Evolutionary conservation across 768 basidiomycete species (phyloP), one percentile per base, ranked within the genome.

Genomic region (Lepiota brunneoincarnata): DNA sequence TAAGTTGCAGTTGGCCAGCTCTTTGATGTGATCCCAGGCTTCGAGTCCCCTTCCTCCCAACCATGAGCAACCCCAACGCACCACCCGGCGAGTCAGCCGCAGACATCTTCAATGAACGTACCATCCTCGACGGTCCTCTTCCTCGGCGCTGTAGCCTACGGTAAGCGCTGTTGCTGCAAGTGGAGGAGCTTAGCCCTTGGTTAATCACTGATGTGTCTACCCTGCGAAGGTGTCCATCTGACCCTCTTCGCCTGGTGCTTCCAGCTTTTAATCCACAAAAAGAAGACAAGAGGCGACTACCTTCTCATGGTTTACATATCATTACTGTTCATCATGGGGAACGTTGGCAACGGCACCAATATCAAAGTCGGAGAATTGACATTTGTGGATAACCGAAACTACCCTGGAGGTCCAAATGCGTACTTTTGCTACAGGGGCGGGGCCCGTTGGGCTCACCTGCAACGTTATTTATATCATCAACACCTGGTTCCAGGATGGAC

Each of bases 121-220:
- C 62, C 44, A 63, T 54, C 45, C 51, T 64, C n/a, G 51, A 61
- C 37, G 63, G 63, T 14, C n/a, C 49, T 59, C 6, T 51, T 64
- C 36, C 54, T 64, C n/a, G 58, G 44, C 18, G 58, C 53, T 34
- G 58, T 64, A 18, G 60, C 58, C 15, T 64, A 62, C 45, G 64
- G 64, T 57, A 48, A 49, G 54, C 44, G 26, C 20, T 6, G 21
- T 6, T 23, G 40, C 5, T 24, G 17, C 2, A 49, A 12, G 17
- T 35, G 23, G 28, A 34, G 10, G 15, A 2, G 7, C n/a, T 10
- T n/a, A n/a, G n/a, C n/a, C n/a, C n/a, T n/a, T 17, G 18, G 18
- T 26, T 49, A 26, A 46, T 54, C 53, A 45, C 17, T 23, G 17
- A 47, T 48, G 31, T 31, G 43, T 38, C 38, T 18, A 10, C 21